Percentiles rank a stretch among this genome's conserved stretches.
These are phyloP conservation scores for Pseudoperonospora humuli DNA, from an alignment of 352 stramenopile species.

Conservation along the genomic window DNA sequence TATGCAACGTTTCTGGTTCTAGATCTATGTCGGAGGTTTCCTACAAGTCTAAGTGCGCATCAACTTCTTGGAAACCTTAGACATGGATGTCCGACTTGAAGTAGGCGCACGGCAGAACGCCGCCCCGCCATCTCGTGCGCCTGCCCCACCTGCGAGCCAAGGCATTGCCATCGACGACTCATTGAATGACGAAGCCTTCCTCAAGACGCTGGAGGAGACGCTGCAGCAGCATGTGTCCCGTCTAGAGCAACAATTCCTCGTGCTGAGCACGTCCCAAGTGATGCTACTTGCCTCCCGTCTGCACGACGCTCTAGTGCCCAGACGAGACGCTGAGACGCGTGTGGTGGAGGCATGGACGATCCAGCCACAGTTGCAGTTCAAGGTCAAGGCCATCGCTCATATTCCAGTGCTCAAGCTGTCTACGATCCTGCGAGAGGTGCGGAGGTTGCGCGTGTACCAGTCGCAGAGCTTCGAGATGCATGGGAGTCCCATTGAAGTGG, in stretches of 20 bases:
- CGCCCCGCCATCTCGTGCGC: neutral
- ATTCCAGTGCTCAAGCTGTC: conserved; percentile 84
- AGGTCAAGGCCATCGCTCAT: conserved; percentile 68
- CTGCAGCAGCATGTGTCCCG: conserved; percentile 50
- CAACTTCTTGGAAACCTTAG: too few relatives aligned
- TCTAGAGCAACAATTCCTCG: conserved; percentile 49
- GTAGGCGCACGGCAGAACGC: conserved; percentile 39
- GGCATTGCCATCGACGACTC: conserved; percentile 46
- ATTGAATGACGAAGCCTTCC: conserved; percentile 48
- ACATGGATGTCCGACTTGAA: conserved; percentile 54
- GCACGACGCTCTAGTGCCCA: conserved; percentile 65
- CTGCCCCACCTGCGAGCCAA: neutral
- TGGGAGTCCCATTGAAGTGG: conserved; percentile 41
- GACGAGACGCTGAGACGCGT: conserved; percentile 50
- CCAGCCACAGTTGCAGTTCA: conserved; percentile 47
- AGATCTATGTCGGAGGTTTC: too few relatives aligned
- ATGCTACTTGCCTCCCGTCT: conserved; percentile 58
- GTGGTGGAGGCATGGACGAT: conserved; percentile 73
- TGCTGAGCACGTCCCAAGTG: conserved; percentile 61
- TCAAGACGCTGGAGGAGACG: conserved; percentile 57
- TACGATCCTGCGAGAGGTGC: conserved; percentile 72
- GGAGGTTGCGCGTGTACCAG: conserved; percentile 55
- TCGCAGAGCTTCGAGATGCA: conserved; percentile 15
- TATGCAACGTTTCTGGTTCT: too few relatives aligned
- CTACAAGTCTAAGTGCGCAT: too few relatives aligned